Conservation (phyloP, 2,329 filamentous ascomycete species). For the Sphaerulina populicola region DNA sequence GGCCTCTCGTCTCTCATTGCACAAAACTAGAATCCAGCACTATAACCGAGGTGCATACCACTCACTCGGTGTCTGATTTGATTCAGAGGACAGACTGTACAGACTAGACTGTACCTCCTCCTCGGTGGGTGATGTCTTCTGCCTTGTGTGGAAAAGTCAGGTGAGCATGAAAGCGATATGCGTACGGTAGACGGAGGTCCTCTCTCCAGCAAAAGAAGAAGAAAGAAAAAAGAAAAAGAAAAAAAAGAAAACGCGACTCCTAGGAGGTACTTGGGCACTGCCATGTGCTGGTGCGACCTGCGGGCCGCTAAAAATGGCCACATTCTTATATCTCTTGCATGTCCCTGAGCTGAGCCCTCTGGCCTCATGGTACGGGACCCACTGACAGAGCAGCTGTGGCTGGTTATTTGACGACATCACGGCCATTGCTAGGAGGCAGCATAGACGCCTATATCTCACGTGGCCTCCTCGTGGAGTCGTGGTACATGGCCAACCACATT, state of each 20-base stretch:
- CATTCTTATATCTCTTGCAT: background rate
- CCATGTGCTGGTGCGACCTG: slow-evolving; percentile 7
- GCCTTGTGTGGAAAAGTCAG: too few relatives aligned
- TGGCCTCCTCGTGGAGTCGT: background rate
- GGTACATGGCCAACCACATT: background rate
- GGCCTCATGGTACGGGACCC: background rate
- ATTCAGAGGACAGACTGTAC: too few relatives aligned
- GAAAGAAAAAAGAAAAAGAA: too few relatives aligned
- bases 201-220: too few relatives aligned
- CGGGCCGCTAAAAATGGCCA: background rate
- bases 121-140: too few relatives aligned
- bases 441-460: background rate
- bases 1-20: background rate
- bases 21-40: slow-evolving; percentile 6
- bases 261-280: background rate
- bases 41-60: slow-evolving; percentile 8
- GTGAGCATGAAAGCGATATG: too few relatives aligned
- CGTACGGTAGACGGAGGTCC: too few relatives aligned
- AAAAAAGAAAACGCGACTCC: too few relatives aligned
- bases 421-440: too few relatives aligned
- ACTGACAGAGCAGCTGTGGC: background rate
- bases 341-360: too few relatives aligned
- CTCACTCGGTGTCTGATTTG: too few relatives aligned
- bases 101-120: too few relatives aligned
- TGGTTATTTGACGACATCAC: background rate